Evolutionary conservation across 768 basidiomycete genomes (phyloP), one percentile per base, ranked within the genome.

Genomic region (Boletus edulis): DNA sequence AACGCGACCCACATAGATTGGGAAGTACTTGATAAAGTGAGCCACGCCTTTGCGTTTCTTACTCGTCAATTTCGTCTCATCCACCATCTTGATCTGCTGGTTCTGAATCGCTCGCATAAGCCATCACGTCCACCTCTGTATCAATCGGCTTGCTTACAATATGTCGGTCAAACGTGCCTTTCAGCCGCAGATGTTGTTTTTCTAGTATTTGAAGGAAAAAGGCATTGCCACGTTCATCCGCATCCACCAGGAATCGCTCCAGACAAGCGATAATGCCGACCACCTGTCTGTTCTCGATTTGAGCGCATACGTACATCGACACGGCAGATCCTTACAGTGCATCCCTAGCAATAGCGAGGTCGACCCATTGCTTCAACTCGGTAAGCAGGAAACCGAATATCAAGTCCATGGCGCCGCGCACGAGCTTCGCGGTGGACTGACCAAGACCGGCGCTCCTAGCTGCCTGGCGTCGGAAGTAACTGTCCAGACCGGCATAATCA

Each of bases 401-500:
- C 49, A 96, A 73, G 60, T 98, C 96, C 89, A 98, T 84, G 29
- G 94, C 91, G 3, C 87, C 86, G 18, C 92, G 84, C 31, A 94
- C 81, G 10, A 95, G 81, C 73, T 95, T 94, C 55, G 76, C 66
- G 27, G 93, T 94, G 8, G 82, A 72, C 51, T 79, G 78, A 55
- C 83, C 84, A 42, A 95, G 77, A 29, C 84, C 82, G 27, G 78
- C 80, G 48, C 82, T 76, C 27, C 91, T 79, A 7, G 87, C 78
- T n/a, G 96, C 96, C 67, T 98, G 92, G 46, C 96, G 77, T 24
- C 92, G 81, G 76, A 97, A 97, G 72, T 97, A 98, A 56, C 85
- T 92, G 67, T 98, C 96, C 55, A 98, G 75, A 43, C 85, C 85
- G 84, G 93, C 91, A 62, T 96, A 94, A 72, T 98, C 96, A 14